These are phyloP conservation scores for Yarrowia divulgata DNA, from an alignment of 805 yeast genomes.

Conservation along the genomic window DNA sequence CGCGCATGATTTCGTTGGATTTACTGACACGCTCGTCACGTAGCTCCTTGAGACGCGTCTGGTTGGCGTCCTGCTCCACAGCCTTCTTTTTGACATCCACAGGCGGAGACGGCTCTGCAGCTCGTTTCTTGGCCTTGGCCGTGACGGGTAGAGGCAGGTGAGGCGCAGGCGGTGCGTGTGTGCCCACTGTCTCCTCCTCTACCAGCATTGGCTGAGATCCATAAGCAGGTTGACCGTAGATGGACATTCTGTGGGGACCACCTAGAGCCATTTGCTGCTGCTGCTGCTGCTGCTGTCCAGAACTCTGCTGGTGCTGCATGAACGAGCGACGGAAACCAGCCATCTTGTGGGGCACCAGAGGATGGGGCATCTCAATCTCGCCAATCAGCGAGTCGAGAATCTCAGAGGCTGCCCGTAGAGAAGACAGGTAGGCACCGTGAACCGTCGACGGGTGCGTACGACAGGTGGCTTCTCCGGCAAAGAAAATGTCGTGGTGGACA, in stretches of 20 bases:
- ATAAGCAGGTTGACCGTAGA: constrained; percentile 11
- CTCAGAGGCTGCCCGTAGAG: constrained; percentile 54
- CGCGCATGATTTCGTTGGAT: constrained; percentile 50
- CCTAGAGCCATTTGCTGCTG: constrained; percentile 17
- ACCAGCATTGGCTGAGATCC: constrained; percentile 32
- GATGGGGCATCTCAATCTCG: constrained; percentile 52
- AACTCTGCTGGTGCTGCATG: constrained; percentile 19
- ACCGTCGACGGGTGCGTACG: constrained; percentile 54
- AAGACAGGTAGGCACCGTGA: constrained; percentile 56
- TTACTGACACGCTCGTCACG: constrained; percentile 47
- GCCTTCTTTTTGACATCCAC: constrained; percentile 27
- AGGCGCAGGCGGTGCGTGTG: neutral
- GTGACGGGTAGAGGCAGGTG: constrained; percentile 30
- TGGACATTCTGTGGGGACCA: constrained; percentile 22
- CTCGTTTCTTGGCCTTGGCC: constrained; percentile 11
- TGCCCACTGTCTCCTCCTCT: constrained; percentile 14
- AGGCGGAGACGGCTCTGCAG: constrained; percentile 33
- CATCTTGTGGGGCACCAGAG: constrained; percentile 47
- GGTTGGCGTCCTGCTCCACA: constrained; percentile 40
- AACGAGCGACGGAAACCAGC: constrained; percentile 24
- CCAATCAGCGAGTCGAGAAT: constrained; percentile 53
- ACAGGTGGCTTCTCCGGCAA: constrained; percentile 57
- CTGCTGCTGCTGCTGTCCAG: constrained; percentile 1
- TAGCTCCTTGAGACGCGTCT: constrained; percentile 46
- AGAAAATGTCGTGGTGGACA: constrained; percentile 50